Evolutionary conservation across 768 basidiomycete genomes (phyloP), one percentile per base, ranked within the genome.

Genomic region (Lactarius psammicola): DNA sequence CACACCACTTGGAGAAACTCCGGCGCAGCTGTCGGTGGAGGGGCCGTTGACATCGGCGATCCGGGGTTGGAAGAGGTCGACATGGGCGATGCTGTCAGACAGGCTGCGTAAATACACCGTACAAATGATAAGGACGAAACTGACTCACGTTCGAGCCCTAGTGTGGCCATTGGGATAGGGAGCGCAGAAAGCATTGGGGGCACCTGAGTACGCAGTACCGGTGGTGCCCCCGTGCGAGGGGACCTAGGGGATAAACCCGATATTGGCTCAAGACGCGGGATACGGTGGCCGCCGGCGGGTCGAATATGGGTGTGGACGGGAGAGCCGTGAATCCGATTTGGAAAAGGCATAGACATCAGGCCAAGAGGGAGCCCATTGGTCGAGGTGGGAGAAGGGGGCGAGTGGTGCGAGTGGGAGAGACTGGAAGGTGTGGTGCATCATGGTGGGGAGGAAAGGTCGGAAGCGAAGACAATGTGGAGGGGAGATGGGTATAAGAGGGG

Each of bases 1-100:
- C 85, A 87, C 26, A 87, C 79, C 75, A 86, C 81, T 66, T 84
- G 80, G 53, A 82, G 68, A 11, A 76, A 36, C 26, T 73, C 69
- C 1, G 76, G 75, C 0, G 70, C 44, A 6, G 74, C 72, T 4
- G 77, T 72, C 23, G 74, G 71, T 40, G 74, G 68, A 13, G 69
- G 51, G 63, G 72, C 72, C 23, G 74, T 69, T 61, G 72, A 71
- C 64, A 69, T 64, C 51, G 72, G 68, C 38, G 73, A 74, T 53
- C 71, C 72, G 11, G 72, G 69, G 40, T 76, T 75, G 26, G 74
- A 80, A n/a, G 81, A 80, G 23, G 81, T 83, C 4, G 83, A 82
- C 0, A 82, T 75, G 8, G 79, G 76, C 60, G 77, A 81, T 81
- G 68, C 31, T 59, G 54, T n/a, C n/a, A n/a, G n/a, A 46, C 40